Percentiles rank a stretch among this genome's conserved stretches.
Conservation (phyloP, 2,329 filamentous ascomycete genomes). For the Plenodomus tracheiphilus region DNA sequence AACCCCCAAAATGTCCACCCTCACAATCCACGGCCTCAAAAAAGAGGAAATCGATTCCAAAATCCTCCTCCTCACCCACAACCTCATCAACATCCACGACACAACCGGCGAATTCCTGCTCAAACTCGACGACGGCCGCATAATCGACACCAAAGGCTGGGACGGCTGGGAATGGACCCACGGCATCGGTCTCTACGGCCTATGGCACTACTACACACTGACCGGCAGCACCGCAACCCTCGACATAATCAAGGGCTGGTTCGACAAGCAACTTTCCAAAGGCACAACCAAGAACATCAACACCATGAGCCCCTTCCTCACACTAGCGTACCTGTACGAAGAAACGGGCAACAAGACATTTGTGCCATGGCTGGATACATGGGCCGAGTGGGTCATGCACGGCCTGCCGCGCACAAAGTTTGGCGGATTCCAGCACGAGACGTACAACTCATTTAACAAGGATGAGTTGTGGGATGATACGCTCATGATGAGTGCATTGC, state of each 20-base stretch:
- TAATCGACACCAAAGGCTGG: conserved; percentile 86
- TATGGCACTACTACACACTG: conserved; percentile 80
- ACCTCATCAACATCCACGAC: conserved; percentile 78
- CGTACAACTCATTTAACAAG: conserved; percentile 70
- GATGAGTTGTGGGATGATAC: conserved; percentile 85
- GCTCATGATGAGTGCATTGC: conserved; percentile 84
- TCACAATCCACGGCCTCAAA: conserved; percentile 46
- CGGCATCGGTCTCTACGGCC: conserved; percentile 76
- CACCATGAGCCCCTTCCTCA: conserved; percentile 79
- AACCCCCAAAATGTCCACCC: conserved; percentile 43
- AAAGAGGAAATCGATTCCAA: conserved; percentile 54
- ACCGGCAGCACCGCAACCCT: conserved; percentile 65
- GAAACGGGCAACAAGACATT: conserved; percentile 70
- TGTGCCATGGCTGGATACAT: conserved; percentile 75
- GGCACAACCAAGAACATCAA: conserved; percentile 86
- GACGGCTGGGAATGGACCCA: conserved; percentile 84
- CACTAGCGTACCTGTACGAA: conserved; percentile 77
- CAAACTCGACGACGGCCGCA: conserved; percentile 69
- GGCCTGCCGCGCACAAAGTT: conserved; percentile 72
- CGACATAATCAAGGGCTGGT: conserved; percentile 73
- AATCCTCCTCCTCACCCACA: conserved; percentile 70
- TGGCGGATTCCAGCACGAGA: conserved; percentile 76
- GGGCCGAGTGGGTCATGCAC: conserved; percentile 83
- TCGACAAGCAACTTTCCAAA: conserved; percentile 66
- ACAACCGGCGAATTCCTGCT: conserved; percentile 74